A percentile compares a stretch with the other conserved stretches of the same genome.
Conservation (phyloP, 2,329 filamentous ascomycete genomes). For the Didymella segeticola region DNA sequence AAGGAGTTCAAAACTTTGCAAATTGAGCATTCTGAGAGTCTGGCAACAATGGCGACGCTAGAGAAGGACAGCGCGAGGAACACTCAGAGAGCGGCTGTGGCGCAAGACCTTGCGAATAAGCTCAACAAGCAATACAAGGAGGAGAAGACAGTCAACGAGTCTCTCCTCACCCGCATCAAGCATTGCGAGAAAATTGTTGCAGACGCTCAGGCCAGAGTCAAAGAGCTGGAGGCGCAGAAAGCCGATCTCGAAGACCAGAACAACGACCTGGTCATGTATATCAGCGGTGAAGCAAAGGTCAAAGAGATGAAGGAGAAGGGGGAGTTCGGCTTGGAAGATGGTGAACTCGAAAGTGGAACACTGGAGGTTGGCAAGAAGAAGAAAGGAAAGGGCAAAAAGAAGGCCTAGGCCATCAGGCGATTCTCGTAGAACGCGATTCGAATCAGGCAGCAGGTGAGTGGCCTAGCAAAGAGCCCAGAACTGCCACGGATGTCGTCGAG, state of each 20-base stretch:
- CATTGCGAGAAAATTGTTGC: conserved; percentile 67
- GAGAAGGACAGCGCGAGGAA: conserved; percentile 73
- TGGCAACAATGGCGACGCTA: conserved; percentile 68
- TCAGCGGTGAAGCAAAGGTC: conserved; percentile 81
- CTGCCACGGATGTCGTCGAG: not conserved
- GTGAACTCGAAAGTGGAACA: conserved; percentile 60
- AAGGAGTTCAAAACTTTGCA: conserved; percentile 62
- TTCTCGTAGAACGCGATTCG: too few species aligned
- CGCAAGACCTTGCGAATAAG: conserved; percentile 75
- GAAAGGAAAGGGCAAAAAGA: conserved; percentile 37
- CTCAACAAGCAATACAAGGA: conserved; percentile 80
- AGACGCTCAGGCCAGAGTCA: conserved; percentile 58
- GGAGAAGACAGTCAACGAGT: conserved; percentile 84
- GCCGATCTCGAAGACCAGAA: conserved; percentile 84
- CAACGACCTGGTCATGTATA: conserved; percentile 85
- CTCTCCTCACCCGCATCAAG: conserved; percentile 81
- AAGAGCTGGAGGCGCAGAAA: conserved; percentile 59
- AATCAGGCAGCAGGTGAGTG: not conserved
- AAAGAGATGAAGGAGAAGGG: conserved; percentile 72
- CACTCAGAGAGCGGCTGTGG: conserved; percentile 67
- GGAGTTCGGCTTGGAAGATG: conserved; percentile 70
- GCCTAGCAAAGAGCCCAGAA: not conserved
- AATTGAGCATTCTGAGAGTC: conserved; percentile 57
- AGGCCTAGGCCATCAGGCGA: conserved; percentile 5
- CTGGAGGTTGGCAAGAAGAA: conserved; percentile 42